Conservation (phyloP, 2,329 filamentous ascomycete species). For the Paecilomyces sp. region DNA sequence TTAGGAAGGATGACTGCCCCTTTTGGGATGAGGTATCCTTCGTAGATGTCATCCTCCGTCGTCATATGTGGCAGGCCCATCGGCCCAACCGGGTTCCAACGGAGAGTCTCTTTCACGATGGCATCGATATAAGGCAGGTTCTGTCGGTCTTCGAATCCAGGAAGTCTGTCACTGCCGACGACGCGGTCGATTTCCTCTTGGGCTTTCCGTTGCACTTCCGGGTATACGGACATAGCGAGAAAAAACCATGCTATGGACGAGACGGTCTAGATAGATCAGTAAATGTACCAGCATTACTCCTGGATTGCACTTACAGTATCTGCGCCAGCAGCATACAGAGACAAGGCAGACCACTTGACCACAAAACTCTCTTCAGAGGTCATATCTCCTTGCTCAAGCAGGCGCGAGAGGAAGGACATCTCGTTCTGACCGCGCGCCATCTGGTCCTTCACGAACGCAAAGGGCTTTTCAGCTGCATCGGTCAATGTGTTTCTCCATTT, state of each 20-base stretch:
- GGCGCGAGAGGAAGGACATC: conserved; percentile 31
- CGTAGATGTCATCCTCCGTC: conserved; percentile 17
- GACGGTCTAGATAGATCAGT: conserved; percentile 30
- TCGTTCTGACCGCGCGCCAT: conserved; percentile 22
- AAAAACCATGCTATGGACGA: conserved; percentile 38
- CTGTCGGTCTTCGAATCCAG: conserved; percentile 30
- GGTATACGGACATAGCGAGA: conserved; percentile 47
- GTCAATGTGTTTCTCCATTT: conserved; percentile 25
- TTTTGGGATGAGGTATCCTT: conserved; percentile 25
- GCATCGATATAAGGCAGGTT: conserved; percentile 31
- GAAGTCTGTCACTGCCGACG: conserved; percentile 23
- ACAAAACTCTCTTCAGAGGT: conserved; percentile 23
- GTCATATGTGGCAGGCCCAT: conserved; percentile 25
- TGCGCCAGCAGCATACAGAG: conserved; percentile 36
- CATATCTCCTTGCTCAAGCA: conserved; percentile 25
- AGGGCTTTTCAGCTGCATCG: conserved; percentile 32
- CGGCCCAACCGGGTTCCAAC: conserved; percentile 28
- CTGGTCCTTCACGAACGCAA: conserved; percentile 36
- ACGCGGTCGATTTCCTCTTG: conserved; percentile 38
- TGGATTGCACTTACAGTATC: conserved; percentile 26
- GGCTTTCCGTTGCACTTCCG: conserved; percentile 44
- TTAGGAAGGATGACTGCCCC: conserved; percentile 27
- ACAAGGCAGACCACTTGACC: conserved; percentile 36
- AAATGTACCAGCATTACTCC: background rate
- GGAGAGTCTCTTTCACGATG: conserved; percentile 30